A percentile compares a stretch with the other conserved stretches of the same genome.
phyloP scores from a whole-genome alignment of 208 protist species.

The Leishmania mexicana region DNA sequence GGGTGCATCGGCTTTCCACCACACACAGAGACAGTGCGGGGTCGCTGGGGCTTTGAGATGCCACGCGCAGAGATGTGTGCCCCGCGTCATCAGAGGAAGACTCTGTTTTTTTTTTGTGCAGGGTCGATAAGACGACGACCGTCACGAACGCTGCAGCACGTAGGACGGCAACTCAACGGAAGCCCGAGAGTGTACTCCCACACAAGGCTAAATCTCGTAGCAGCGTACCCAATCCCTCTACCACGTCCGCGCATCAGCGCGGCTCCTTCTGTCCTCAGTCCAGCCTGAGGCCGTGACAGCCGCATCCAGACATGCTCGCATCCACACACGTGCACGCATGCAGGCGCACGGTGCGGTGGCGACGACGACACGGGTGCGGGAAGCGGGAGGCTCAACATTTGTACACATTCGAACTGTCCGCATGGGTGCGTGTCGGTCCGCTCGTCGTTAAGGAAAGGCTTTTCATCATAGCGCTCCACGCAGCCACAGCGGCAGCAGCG shows the following conservation, averaged over 20 bases:
- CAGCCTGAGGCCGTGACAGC: not conserved
- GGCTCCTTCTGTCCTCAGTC: not conserved
- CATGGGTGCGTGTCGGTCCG: slow-evolving; percentile 10
- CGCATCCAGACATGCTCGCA: not conserved
- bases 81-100: not conserved
- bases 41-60: not conserved
- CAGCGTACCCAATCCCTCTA: not conserved
- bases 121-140: accelerated
- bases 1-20: not conserved
- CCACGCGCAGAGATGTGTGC: not conserved
- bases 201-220: not conserved
- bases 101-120: not conserved
- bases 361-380: not conserved
- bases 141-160: not conserved
- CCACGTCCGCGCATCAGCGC: not conserved
- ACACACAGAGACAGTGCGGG: not conserved
- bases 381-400: slow-evolving; percentile 9
- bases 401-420: slow-evolving; percentile 14
- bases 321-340: not conserved
- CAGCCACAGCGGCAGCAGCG: not conserved
- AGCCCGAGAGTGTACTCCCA: not conserved
- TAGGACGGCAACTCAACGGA: not conserved
- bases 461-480: slow-evolving; percentile 8
- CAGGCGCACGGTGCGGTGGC: not conserved
- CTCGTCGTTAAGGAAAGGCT: slow-evolving; percentile 7